A percentile compares a stretch with the other conserved stretches of the same genome.
phyloP scores from a whole-genome alignment of 2,329 filamentous ascomycete genomes.

The Biscogniauxia mediterranea region DNA sequence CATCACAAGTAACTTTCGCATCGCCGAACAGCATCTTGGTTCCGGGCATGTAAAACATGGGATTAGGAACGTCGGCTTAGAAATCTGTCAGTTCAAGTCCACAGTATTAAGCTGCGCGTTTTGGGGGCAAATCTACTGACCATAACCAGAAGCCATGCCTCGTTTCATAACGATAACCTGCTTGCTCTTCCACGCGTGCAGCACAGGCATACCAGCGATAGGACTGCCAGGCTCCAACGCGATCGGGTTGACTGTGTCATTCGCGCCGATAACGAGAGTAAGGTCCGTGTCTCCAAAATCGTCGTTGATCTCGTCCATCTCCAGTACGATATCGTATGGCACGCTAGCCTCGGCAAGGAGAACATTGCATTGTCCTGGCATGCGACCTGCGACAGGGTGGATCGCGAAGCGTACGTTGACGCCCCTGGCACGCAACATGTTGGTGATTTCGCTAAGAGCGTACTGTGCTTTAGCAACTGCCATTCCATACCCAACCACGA shows the following conservation, averaged over 20 bases:
- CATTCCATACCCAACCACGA: conserved; percentile 92
- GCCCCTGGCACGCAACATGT: conserved; percentile 69
- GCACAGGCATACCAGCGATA: conserved; percentile 89
- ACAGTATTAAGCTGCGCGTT: background rate
- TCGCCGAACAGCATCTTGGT: conserved; percentile 93
- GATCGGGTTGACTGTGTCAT: conserved; percentile 90
- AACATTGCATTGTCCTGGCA: conserved; percentile 93
- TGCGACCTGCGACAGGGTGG: conserved; percentile 84
- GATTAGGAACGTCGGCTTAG: conserved; percentile 81
- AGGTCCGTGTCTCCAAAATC: conserved; percentile 85
- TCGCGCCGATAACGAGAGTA: conserved; percentile 85
- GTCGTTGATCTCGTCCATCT: conserved; percentile 97
- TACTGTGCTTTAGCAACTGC: conserved; percentile 93
- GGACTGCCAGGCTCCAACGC: conserved; percentile 78
- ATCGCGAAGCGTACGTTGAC: conserved; percentile 86
- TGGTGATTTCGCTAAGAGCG: conserved; percentile 79
- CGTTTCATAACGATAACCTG: conserved; percentile 93
- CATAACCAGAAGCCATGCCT: conserved; percentile 84
- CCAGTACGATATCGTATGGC: conserved; percentile 86
- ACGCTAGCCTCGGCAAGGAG: conserved; percentile 84
- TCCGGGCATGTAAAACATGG: conserved; percentile 89
- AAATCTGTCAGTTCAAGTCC: conserved; percentile 4
- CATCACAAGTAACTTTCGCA: conserved; percentile 80
- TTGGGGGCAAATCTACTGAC: conserved; percentile 42
- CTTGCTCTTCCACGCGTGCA: conserved; percentile 93